These are phyloP conservation scores for Arthrobotrys megalospora DNA, from an alignment of 2,329 filamentous ascomycete genomes.

Conservation along the genomic window DNA sequence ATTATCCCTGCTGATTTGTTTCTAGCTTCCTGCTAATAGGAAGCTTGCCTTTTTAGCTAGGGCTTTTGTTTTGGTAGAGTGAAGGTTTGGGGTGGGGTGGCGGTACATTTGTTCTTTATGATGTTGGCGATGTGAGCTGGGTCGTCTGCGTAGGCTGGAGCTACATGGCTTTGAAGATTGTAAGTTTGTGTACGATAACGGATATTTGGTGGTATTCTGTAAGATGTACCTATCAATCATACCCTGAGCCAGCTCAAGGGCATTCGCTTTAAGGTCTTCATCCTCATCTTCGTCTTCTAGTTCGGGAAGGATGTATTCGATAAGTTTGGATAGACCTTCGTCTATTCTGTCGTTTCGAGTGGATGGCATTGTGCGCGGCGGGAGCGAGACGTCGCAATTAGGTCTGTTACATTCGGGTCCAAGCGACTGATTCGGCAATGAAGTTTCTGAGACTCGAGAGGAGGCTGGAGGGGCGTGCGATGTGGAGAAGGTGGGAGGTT, in stretches of 20 bases:
- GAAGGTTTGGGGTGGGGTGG: constrained; percentile 18
- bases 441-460: background rate
- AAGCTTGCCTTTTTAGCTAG: constrained; percentile 60
- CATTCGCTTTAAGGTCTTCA: constrained; percentile 56
- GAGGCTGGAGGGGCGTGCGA: constrained; percentile 1
- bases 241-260: constrained; percentile 65
- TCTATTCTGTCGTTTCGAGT: constrained; percentile 59
- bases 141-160: constrained; percentile 76
- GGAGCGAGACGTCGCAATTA: constrained; percentile 1
- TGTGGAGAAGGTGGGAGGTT: constrained; percentile 19
- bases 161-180: constrained; percentile 64
- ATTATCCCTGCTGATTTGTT: constrained; percentile 13
- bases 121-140: constrained; percentile 93
- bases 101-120: constrained; percentile 82
- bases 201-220: background rate
- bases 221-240: constrained; percentile 71
- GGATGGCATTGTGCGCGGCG: constrained; percentile 40
- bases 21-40: background rate
- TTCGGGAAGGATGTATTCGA: constrained; percentile 60
- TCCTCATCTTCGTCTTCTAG: constrained; percentile 60
- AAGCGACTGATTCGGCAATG: background rate
- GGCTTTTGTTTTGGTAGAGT: background rate
- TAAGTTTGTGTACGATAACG: constrained; percentile 61
- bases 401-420: constrained; percentile 9
- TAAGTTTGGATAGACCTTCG: constrained; percentile 60